Conservation (phyloP, 2,329 filamentous ascomycete species). For the Pseudopithomyces chartarum region DNA sequence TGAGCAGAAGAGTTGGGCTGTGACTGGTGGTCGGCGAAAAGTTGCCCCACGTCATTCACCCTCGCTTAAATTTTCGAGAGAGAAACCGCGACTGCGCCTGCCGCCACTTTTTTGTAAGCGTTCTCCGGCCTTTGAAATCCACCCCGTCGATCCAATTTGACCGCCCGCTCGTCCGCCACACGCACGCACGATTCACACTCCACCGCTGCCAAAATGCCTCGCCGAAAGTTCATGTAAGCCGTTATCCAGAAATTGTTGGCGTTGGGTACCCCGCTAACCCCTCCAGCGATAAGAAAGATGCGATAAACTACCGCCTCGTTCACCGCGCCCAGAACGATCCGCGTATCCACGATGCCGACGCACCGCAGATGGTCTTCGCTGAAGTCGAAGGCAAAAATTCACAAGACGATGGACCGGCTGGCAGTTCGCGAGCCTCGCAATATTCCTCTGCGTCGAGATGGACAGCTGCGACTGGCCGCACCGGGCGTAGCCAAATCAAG, state of each 20-base stretch:
- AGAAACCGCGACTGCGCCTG: conserved; percentile 3
- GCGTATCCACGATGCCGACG: conserved; percentile 87
- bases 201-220: conserved; percentile 66
- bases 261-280: conserved; percentile 35
- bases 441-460: conserved; percentile 46
- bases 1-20: conserved; percentile 1
- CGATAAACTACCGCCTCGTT: conserved; percentile 91
- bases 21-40: conserved; percentile 5
- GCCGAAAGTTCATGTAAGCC: conserved; percentile 73
- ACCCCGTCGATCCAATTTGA: neutral
- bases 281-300: conserved; percentile 81
- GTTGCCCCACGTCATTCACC: conserved; percentile 21
- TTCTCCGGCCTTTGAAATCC: neutral
- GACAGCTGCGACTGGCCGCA: conserved; percentile 43
- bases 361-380: conserved; percentile 89
- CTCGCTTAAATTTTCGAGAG: conserved; percentile 50
- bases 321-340: conserved; percentile 97
- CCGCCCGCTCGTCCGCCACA: neutral
- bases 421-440: conserved; percentile 52
- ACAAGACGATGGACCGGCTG: conserved; percentile 43
- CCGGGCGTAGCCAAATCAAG: conserved; percentile 59
- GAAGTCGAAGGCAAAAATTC: conserved; percentile 57
- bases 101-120: conserved; percentile 1
- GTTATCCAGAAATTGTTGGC: neutral
- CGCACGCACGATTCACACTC: neutral